These are phyloP conservation scores for Bruguiera parviflora DNA, from an alignment of 345 rosid species.

Conservation along the genomic window DNA sequence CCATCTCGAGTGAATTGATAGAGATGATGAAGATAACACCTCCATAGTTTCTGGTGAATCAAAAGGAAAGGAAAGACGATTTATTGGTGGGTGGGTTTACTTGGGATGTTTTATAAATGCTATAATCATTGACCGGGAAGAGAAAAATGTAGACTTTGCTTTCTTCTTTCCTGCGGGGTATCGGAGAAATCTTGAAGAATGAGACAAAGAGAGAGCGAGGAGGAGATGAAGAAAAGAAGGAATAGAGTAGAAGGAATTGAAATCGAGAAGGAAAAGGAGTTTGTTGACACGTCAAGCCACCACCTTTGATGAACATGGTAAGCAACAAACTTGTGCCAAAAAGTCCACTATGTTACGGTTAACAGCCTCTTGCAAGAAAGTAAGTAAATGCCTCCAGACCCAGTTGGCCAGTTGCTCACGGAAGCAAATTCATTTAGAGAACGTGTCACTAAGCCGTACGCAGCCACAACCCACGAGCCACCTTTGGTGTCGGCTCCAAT, in stretches of 20 bases:
- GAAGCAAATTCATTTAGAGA: background rate
- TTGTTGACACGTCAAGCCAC: conserved; percentile 24
- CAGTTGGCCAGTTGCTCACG: conserved; percentile 9
- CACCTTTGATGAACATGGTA: conserved; percentile 9
- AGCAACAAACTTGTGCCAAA: conserved; percentile 12
- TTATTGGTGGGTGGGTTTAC: background rate
- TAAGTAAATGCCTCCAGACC: background rate
- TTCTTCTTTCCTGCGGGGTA: conserved; percentile 1
- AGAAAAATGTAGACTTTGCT: background rate
- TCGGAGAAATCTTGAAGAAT: conserved; percentile 7
- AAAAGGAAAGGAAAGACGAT: background rate
- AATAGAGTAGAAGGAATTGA: conserved; percentile 8
- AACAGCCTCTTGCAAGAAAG: background rate
- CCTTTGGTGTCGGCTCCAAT: conserved; percentile 3
- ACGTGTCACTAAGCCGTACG: background rate
- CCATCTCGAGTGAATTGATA: conserved; percentile 48
- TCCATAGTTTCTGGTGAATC: conserved; percentile 34
- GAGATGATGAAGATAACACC: conserved; percentile 52
- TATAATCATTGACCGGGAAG: background rate
- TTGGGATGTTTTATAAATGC: background rate
- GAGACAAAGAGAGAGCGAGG: background rate
- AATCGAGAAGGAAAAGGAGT: conserved; percentile 2
- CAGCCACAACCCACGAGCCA: background rate
- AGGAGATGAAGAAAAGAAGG: conserved; percentile 10
- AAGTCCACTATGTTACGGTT: background rate